Conservation (phyloP, 331 rosid species). For the Pyrus hybrid region DNA sequence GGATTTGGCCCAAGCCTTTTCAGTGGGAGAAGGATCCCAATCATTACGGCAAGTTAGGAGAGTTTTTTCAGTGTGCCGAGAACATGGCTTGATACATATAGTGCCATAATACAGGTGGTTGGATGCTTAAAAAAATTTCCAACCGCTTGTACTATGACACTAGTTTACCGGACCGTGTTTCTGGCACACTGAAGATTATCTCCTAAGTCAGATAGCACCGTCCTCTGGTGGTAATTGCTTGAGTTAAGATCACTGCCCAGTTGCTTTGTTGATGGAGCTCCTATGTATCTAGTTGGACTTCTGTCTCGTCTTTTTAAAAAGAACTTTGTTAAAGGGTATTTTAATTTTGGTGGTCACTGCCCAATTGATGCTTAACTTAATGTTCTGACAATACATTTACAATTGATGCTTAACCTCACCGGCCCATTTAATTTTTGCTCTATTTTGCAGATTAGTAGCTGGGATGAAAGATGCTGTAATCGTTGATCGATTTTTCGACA, state of each 20-base stretch:
- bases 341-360: not conserved
- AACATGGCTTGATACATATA: too few species aligned
- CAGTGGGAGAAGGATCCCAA: not conserved
- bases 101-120: too few species aligned
- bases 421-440: constrained; percentile 2
- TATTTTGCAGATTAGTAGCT: constrained; percentile 53
- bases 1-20: not conserved
- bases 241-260: not conserved
- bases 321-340: not conserved
- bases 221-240: not conserved
- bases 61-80: too few species aligned
- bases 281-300: not conserved
- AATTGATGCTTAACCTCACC: not conserved
- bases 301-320: too few species aligned
- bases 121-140: too few species aligned
- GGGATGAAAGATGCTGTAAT: constrained; percentile 58
- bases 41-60: not conserved
- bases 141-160: too few species aligned
- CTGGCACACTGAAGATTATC: too few species aligned
- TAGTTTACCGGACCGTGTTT: too few species aligned
- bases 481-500: constrained; percentile 78
- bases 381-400: not conserved
- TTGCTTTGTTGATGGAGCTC: not conserved
- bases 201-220: not conserved
- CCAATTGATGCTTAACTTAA: not conserved